Evolutionary conservation across 78 protist species (phyloP).

Genomic region (Dictyostelium intermedium): DNA sequence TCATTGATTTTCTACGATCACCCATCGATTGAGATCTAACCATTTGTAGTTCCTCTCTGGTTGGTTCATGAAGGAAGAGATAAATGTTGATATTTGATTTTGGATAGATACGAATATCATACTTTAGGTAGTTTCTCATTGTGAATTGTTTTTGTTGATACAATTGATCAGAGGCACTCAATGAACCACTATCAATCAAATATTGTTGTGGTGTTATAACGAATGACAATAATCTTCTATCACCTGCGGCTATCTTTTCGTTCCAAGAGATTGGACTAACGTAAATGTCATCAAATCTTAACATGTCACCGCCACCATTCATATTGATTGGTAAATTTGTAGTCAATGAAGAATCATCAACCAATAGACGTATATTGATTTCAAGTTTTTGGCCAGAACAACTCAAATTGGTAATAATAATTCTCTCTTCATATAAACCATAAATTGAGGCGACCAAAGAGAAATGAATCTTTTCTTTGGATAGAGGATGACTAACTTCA

Average conservation of each 20-base stretch:
- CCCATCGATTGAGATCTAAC: not conserved
- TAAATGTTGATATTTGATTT: slow-evolving; percentile 56
- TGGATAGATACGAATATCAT: slow-evolving; percentile 74
- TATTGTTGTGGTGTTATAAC: slow-evolving; percentile 21
- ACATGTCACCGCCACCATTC: slow-evolving; percentile 41
- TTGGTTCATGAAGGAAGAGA: slow-evolving; percentile 51
- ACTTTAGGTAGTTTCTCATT: slow-evolving; percentile 30
- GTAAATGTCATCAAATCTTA: slow-evolving; percentile 54
- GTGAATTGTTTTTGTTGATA: slow-evolving; percentile 53
- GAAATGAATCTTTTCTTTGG: slow-evolving; percentile 48
- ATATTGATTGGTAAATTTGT: slow-evolving; percentile 61
- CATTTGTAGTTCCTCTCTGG: slow-evolving; percentile 10
- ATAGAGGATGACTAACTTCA: slow-evolving; percentile 31
- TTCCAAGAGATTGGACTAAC: slow-evolving; percentile 7
- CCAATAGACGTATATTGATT: slow-evolving; percentile 34
- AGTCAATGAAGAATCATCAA: slow-evolving; percentile 63
- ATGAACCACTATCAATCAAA: not conserved
- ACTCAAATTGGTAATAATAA: slow-evolving; percentile 24
- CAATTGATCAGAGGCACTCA: not conserved
- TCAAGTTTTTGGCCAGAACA: slow-evolving; percentile 67
- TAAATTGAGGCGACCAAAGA: slow-evolving; percentile 3
- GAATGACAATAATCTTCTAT: not conserved
- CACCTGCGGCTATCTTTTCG: not conserved
- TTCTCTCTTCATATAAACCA: slow-evolving; percentile 67
- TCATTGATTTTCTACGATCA: slow-evolving; percentile 43